Evolutionary conservation across 1,284 basidiomycete species (phyloP).

Genomic region (Schizophyllum amplum): DNA sequence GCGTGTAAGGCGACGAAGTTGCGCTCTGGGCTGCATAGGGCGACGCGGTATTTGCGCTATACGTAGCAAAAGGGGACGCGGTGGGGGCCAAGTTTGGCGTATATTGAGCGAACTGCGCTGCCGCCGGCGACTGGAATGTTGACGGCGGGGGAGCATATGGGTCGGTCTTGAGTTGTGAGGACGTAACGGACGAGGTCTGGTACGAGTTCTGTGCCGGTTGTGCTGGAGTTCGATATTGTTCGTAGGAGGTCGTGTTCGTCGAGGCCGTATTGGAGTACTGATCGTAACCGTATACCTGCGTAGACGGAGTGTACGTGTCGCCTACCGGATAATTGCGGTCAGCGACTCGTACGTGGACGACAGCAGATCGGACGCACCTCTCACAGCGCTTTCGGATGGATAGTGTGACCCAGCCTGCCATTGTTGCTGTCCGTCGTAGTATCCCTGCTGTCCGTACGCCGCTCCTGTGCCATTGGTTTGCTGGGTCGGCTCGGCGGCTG

Average conservation of each 20-base stretch:
- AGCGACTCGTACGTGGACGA: not conserved
- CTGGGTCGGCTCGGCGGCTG: not conserved
- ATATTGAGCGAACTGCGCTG: not conserved
- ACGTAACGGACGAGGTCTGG: not conserved
- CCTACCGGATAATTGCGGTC: not conserved
- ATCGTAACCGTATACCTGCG: not conserved
- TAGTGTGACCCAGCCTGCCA: not conserved
- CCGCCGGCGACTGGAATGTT: not conserved
- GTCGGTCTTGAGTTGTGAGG: conserved; percentile 10
- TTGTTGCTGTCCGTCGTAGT: not conserved
- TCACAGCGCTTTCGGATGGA: not conserved
- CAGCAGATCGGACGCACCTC: not conserved
- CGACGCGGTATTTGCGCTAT: conserved; percentile 17
- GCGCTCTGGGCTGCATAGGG: conserved; percentile 4
- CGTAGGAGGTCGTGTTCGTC: not conserved
- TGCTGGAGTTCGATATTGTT: conserved; percentile 14
- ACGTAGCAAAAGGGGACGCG: conserved; percentile 3
- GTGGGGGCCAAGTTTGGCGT: not conserved
- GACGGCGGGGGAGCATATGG: conserved; percentile 9
- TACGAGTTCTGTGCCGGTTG: not conserved
- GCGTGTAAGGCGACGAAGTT: conserved; percentile 8
- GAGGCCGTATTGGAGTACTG: not conserved
- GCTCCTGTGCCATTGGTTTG: not conserved
- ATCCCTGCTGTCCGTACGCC: not conserved
- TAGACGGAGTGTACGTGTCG: conserved; percentile 8